A percentile compares a stretch with the other conserved stretches of the same genome.
phyloP scores from a whole-genome alignment of 2,329 filamentous ascomycete genomes.

The Ophiosphaerella herpotricha region DNA sequence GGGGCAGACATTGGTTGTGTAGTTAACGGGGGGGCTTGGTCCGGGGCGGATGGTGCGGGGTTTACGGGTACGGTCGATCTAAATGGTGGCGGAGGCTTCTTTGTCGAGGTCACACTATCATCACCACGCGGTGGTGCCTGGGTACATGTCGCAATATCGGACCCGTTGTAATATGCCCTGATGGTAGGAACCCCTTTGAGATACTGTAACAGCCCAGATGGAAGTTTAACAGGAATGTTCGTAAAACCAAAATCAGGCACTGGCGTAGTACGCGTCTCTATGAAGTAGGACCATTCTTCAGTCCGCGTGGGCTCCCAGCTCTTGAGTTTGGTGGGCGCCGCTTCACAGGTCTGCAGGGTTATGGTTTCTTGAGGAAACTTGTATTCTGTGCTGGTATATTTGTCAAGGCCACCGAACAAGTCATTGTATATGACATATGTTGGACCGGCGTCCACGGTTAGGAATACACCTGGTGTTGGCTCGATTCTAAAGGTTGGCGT shows the following conservation, averaged over 20 bases:
- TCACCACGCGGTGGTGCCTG: neutral
- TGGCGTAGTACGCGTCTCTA: slow-evolving; percentile 22
- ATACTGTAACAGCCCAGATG: slow-evolving; percentile 26
- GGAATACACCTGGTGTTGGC: slow-evolving; percentile 17
- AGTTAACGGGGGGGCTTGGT: neutral
- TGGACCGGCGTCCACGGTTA: slow-evolving; percentile 28
- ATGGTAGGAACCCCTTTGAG: slow-evolving; percentile 27
- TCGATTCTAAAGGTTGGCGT: slow-evolving; percentile 28
- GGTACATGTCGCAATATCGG: slow-evolving; percentile 38
- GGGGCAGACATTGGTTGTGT: slow-evolving; percentile 2
- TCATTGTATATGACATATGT: slow-evolving; percentile 39
- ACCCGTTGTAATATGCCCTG: slow-evolving; percentile 24
- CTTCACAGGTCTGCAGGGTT: slow-evolving; percentile 11
- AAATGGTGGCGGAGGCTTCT: no score
- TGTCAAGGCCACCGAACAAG: slow-evolving; percentile 29
- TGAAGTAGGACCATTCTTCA: slow-evolving; percentile 32
- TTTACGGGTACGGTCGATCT: no score
- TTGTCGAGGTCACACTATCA: no score
- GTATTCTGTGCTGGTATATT: slow-evolving; percentile 2
- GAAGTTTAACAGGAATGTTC: slow-evolving; percentile 19
- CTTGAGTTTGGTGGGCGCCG: slow-evolving; percentile 12
- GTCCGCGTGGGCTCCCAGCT: slow-evolving; percentile 24
- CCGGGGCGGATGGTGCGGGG: neutral
- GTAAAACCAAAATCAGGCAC: neutral
- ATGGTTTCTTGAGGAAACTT: slow-evolving; percentile 1